Evolutionary conservation across 495 filamentous ascomycete species (phyloP).

Genomic region (Penicillium flavigenum): DNA sequence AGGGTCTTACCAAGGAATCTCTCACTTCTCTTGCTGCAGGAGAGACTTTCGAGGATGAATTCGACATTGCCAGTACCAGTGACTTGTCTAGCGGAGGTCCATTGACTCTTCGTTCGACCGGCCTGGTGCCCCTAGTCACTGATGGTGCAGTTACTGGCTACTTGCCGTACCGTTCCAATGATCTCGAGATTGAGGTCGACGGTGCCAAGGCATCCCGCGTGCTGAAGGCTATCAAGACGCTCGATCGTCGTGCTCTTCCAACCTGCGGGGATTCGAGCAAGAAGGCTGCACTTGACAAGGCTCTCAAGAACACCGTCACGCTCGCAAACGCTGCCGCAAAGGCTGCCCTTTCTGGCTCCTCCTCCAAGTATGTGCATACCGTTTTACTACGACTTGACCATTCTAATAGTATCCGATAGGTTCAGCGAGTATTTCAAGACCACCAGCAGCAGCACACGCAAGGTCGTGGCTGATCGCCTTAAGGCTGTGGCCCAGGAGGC

Average conservation of each 20-base stretch:
- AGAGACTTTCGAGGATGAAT: constrained; percentile 52
- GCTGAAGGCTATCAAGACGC: constrained; percentile 40
- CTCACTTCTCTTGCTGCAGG: constrained; percentile 59
- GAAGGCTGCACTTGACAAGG: constrained; percentile 41
- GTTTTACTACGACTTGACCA: background rate
- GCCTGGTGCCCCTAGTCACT: constrained; percentile 47
- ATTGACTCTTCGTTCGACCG: constrained; percentile 48
- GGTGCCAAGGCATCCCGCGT: constrained; percentile 50
- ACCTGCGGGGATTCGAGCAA: constrained; percentile 49
- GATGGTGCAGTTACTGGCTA: constrained; percentile 33
- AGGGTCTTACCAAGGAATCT: constrained; percentile 47
- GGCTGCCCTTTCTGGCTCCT: constrained; percentile 50
- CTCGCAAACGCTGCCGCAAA: constrained; percentile 54
- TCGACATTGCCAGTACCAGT: constrained; percentile 57
- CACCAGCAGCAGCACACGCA: constrained; percentile 41
- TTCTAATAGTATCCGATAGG: background rate
- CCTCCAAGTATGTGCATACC: constrained; percentile 34
- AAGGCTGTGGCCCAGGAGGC: constrained; percentile 53
- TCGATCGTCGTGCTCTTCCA: constrained; percentile 52
- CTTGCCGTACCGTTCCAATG: constrained; percentile 27
- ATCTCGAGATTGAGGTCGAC: constrained; percentile 42
- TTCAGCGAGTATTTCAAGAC: constrained; percentile 64
- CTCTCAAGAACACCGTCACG: constrained; percentile 49
- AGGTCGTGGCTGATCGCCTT: constrained; percentile 52
- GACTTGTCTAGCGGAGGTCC: constrained; percentile 53